Evolutionary conservation across 2,329 filamentous ascomycete species (phyloP).

Genomic region (Diplodia mutila): DNA sequence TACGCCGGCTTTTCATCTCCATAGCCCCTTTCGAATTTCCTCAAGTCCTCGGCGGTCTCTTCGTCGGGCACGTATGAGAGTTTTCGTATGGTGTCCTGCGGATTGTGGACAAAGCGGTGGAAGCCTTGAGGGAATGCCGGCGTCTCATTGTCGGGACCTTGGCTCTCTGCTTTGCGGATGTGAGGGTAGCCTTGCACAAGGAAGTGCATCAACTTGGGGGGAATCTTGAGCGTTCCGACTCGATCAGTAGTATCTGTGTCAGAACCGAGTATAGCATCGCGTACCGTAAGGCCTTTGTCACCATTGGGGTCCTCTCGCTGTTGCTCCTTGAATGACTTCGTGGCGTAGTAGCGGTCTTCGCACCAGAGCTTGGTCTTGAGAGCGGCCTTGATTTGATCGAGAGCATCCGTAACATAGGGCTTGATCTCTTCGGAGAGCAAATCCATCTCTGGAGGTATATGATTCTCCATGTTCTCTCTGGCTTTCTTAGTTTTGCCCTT

Average conservation of each 20-base stretch:
- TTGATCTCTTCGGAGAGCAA: not conserved
- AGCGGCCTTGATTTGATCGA: not conserved
- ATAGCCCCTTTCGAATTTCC: not conserved
- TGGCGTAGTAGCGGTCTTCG: conserved; percentile 28
- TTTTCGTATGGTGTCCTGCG: not conserved
- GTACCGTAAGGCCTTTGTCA: not conserved
- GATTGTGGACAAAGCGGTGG: not conserved
- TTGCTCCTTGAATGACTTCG: not conserved
- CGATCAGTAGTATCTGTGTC: not conserved
- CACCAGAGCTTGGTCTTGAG: conserved; percentile 29
- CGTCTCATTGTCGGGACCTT: not conserved
- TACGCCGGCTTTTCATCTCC: not conserved
- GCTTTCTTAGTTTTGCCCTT: not conserved
- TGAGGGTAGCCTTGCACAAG: not conserved
- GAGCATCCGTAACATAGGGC: not conserved
- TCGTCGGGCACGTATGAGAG: not conserved
- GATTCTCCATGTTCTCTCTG: not conserved
- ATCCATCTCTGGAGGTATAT: not conserved
- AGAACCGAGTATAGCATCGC: not conserved
- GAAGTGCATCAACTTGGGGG: not conserved
- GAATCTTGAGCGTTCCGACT: not conserved
- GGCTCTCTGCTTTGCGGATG: not conserved
- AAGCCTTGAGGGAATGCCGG: not conserved
- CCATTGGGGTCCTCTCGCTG: conserved; percentile 29
- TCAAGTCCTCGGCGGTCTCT: not conserved